A percentile compares a stretch with the other conserved stretches of the same genome.
Conservation (phyloP, 257 asterid species). For the Solanum piurae region DNA sequence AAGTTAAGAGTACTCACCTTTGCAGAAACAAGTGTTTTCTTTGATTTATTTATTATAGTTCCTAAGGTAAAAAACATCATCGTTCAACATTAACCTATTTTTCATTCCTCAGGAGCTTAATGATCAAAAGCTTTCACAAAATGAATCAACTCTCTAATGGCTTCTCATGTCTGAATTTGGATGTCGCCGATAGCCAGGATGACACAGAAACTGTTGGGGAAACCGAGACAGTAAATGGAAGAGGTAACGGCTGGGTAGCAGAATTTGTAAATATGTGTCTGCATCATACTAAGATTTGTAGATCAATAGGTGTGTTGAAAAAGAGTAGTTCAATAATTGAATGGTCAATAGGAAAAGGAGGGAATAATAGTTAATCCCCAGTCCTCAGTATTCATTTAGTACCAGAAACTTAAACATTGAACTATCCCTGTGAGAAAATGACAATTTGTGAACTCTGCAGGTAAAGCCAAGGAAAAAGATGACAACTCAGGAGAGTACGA, state of each 20-base stretch:
- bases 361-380: background rate
- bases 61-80: background rate
- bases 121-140: constrained; percentile 3
- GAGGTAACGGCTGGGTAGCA: constrained; percentile 2
- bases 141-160: constrained; percentile 61
- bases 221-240: constrained; percentile 3
- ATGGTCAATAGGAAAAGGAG: background rate
- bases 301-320: background rate
- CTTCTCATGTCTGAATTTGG: constrained; percentile 57
- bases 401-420: background rate
- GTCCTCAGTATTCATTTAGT: background rate
- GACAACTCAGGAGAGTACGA: constrained; percentile 31
- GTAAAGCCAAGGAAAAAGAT: constrained; percentile 19
- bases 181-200: constrained; percentile 28
- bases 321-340: background rate
- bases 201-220: constrained; percentile 6
- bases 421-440: background rate
- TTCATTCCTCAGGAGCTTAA: constrained; percentile 12
- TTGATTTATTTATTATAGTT: background rate
- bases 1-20: background rate
- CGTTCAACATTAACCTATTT: background rate
- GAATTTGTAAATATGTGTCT: background rate
- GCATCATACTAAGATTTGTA: background rate
- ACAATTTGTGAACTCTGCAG: constrained; percentile 19
- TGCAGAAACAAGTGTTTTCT: background rate